These are phyloP conservation scores for Adansonia rubrostipa DNA, from an alignment of 441 rosid genomes.

Conservation along the genomic window DNA sequence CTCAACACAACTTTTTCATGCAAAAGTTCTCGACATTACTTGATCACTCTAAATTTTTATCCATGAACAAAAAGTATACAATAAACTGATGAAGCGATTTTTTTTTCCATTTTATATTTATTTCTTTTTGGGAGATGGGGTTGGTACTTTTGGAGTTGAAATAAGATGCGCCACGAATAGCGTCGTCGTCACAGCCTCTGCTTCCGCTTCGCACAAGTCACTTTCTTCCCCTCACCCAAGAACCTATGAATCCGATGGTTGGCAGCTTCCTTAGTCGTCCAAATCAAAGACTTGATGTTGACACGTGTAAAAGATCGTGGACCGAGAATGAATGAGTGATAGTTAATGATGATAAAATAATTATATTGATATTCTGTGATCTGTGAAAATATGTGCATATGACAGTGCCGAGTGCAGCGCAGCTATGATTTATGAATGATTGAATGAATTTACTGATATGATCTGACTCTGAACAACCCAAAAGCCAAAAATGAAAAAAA, in stretches of 20 bases:
- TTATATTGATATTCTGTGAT: constrained; percentile 46
- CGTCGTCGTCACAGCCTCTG: constrained; percentile 10
- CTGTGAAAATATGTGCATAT: constrained; percentile 4
- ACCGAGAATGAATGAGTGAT: constrained; percentile 41
- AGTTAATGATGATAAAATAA: constrained; percentile 60
- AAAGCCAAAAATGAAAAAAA: background rate
- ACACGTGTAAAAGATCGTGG: constrained; percentile 40
- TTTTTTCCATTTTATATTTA: background rate
- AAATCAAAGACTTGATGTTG: constrained; percentile 26
- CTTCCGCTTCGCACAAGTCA: background rate
- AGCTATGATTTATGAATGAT: constrained; percentile 14
- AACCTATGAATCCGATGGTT: constrained; percentile 42
- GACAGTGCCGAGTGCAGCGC: constrained; percentile 3
- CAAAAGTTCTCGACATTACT: constrained; percentile 55
- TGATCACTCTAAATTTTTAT: constrained; percentile 33
- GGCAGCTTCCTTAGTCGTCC: constrained; percentile 22
- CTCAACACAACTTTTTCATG: constrained; percentile 35
- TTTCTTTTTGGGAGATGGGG: background rate
- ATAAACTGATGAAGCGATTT: too few relatives aligned
- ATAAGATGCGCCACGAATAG: constrained; percentile 24
- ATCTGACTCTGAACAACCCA: background rate
- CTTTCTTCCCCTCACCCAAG: background rate
- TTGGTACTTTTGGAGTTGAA: constrained; percentile 18
- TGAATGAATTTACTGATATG: constrained; percentile 10
- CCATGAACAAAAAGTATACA: background rate